These are phyloP conservation scores for Crucihimalaya himalaica DNA, from an alignment of 345 rosid species.

Conservation along the genomic window DNA sequence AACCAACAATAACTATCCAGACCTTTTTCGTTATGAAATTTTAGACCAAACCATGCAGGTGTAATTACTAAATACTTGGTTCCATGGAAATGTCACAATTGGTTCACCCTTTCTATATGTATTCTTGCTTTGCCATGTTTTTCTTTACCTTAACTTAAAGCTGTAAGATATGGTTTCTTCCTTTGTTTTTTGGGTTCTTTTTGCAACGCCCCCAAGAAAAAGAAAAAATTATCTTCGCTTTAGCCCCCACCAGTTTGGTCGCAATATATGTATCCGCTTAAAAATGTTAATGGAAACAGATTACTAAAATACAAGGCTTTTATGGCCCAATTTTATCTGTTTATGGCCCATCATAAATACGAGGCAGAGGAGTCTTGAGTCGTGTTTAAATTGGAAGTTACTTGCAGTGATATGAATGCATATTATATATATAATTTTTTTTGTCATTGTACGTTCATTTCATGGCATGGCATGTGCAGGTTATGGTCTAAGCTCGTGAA, in stretches of 20 bases:
- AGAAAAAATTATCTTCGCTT: background rate
- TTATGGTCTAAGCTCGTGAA: slow-evolving; percentile 3
- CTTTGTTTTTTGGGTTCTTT: background rate
- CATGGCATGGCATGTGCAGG: slow-evolving; percentile 25
- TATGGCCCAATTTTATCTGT: background rate
- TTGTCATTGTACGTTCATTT: background rate
- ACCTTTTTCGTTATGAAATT: background rate
- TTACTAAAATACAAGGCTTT: background rate
- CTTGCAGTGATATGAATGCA: background rate
- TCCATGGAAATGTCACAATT: background rate
- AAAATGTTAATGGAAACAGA: background rate
- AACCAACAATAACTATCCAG: no score
- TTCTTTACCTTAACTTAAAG: background rate
- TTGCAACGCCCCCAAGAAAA: background rate
- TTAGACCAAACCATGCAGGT: background rate
- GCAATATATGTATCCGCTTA: background rate
- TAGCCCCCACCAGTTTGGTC: background rate
- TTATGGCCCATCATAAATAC: background rate
- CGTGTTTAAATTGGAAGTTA: background rate
- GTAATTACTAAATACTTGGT: background rate
- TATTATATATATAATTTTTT: background rate
- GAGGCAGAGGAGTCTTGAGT: background rate
- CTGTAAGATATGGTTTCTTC: background rate
- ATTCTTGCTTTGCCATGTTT: background rate
- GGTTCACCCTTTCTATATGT: background rate